Conservation (phyloP, 2,329 filamentous ascomycete genomes). For the Plenodomus tracheiphilus region DNA sequence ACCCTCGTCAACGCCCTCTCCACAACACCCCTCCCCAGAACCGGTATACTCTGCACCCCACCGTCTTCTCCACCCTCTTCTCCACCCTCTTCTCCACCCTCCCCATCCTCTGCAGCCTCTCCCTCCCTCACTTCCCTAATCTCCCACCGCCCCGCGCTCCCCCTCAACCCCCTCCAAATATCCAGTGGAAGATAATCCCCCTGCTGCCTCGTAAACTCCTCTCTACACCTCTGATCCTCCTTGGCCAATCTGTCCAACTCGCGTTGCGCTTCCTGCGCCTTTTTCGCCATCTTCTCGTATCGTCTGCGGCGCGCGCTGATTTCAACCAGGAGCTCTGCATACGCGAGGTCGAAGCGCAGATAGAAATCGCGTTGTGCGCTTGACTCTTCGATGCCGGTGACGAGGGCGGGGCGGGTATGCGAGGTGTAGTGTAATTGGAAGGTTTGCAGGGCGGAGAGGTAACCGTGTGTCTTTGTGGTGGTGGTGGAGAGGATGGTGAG, state of each 20-base stretch:
- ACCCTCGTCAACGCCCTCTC: conserved; percentile 41
- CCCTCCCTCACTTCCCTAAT: conserved; percentile 26
- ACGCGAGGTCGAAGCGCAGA: conserved; percentile 81
- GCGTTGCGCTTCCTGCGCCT: conserved; percentile 77
- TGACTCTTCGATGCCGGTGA: conserved; percentile 71
- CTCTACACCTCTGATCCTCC: conserved; percentile 70
- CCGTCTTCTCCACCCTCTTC: conserved; percentile 13
- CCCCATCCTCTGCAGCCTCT: conserved; percentile 20
- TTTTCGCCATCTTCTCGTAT: conserved; percentile 72
- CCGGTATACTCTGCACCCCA: conserved; percentile 37
- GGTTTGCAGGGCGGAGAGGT: conserved; percentile 66
- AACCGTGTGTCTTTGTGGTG: conserved; percentile 65
- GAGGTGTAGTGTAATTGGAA: conserved; percentile 68
- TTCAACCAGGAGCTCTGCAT: conserved; percentile 83
- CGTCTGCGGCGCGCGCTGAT: conserved; percentile 73
- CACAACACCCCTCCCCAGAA: conserved; percentile 39
- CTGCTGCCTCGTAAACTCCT: conserved; percentile 78
- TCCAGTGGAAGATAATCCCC: conserved; percentile 87
- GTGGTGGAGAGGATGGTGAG: conserved; percentile 70
- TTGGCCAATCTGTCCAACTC: conserved; percentile 76
- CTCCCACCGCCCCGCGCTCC: conserved; percentile 41
- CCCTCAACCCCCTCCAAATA: conserved; percentile 70
- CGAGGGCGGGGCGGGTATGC: conserved; percentile 71
- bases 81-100: conserved; percentile 14
- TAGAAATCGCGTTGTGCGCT: conserved; percentile 80